Base-by-base conservation (phyloP, 2,329 filamentous ascomycete genomes). In the Fusarium cicatricum region DNA sequence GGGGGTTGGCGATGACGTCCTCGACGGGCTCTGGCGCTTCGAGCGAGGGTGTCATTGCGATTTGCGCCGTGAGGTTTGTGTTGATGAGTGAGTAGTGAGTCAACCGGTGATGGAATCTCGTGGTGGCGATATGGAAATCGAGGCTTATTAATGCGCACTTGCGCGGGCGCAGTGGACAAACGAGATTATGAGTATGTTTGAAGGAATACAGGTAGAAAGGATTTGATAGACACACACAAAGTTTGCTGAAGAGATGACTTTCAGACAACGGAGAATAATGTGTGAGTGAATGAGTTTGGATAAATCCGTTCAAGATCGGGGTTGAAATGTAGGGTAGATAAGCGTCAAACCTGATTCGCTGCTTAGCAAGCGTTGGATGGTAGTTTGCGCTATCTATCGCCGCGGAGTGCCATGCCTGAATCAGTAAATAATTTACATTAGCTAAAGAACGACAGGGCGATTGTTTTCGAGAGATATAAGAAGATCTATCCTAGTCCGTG, bases 11-110 rank as follows among this genome's bases (percentile, higher is more conserved):
- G 65, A 96, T 80, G 60, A 92, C 89, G 54, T 91, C 88, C 59
- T 88, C 81, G 45, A 88, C 81, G 33, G 82, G 73, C 48, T 84
- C 83, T 43, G 89, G 84, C 68, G 89, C 86, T 78, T 96, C 90
- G 38, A 96, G 79, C 19, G 90, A 92, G 15, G 92, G 91, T 48
- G 91, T 88, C 92, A 96, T 96, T 53, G 19, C 43, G 23, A 31
- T 29, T 49, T 26, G 43, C 48, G 46, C n/a, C 32, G n/a, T 38
- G 21, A 47, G 38, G 9, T 34, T n/a, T 41, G 39, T 49, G 42
- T 31, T 51, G 23, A 29, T 23, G 52, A 31, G 19, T 11, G 15
- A 33, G 15, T 8, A 28, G 28, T 39, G 33, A 55, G 40, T 45
- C 15, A 36, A 31, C 14, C 16, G 29, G 36, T 51, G 23, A 26